Evolutionary conservation across 192 early-diverging fungal genomes (phyloP).

Genomic region (Linnemannia exigua): DNA sequence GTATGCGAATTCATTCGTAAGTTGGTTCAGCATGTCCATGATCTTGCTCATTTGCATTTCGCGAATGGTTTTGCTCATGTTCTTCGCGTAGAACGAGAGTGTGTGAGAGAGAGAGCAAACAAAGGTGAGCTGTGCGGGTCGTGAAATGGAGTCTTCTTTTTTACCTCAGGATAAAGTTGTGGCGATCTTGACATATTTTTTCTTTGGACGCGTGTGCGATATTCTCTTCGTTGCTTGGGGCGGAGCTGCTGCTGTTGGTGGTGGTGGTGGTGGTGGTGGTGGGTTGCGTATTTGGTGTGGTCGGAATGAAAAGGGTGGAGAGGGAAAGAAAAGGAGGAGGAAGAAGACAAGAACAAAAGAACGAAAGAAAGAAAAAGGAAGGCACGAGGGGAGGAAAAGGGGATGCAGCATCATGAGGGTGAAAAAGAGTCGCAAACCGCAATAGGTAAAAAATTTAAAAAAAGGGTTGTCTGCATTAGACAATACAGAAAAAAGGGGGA

Average conservation of each 20-base stretch:
- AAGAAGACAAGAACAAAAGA: not conserved
- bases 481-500: not conserved
- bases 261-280: not conserved
- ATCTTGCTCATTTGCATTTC: too few relatives aligned
- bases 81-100: not conserved
- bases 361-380: not conserved
- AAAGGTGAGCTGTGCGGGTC: not conserved
- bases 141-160: not conserved
- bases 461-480: not conserved
- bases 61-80: not conserved
- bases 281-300: not conserved
- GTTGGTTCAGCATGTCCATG: too few relatives aligned
- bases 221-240: not conserved
- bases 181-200: slow-evolving; percentile 11
- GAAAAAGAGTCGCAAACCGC: not conserved
- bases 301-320: not conserved
- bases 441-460: not conserved
- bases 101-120: too few relatives aligned
- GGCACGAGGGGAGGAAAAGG: not conserved
- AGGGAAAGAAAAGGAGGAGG: not conserved
- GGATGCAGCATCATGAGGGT: not conserved
- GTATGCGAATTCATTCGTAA: not conserved
- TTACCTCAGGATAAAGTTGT: slow-evolving; percentile 16
- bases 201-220: not conserved
- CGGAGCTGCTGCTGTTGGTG: not conserved